Percentiles rank a stretch among this genome's conserved stretches.
These are phyloP conservation scores for Cardiospermum halicacabum DNA, from an alignment of 345 rosid species.

Conservation along the genomic window DNA sequence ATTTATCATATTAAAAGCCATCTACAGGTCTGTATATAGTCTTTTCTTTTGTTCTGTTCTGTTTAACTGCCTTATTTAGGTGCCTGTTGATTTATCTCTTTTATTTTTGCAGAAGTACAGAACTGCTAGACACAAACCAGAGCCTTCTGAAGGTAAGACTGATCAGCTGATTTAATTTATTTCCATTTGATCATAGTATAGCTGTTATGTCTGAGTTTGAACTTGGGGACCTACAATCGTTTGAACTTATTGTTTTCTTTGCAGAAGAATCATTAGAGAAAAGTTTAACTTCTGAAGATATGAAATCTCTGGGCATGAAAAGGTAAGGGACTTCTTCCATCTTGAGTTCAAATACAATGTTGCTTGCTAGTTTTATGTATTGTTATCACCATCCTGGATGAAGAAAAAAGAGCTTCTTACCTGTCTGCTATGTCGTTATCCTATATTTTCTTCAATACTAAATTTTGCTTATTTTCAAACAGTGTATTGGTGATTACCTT, in stretches of 20 bases:
- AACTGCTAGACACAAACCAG: slow-evolving; percentile 85
- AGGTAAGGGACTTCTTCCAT: slow-evolving; percentile 34
- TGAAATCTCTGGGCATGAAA: slow-evolving; percentile 70
- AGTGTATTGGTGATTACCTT: not conserved
- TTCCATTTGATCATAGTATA: not conserved
- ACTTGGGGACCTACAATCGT: not conserved
- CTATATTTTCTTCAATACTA: not conserved
- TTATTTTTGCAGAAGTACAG: slow-evolving; percentile 72
- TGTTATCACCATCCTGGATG: too few species aligned
- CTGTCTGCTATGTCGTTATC: not conserved
- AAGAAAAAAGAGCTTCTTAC: too few species aligned
- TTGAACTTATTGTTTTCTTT: slow-evolving; percentile 17
- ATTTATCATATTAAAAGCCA: slow-evolving; percentile 99
- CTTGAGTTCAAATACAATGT: not conserved
- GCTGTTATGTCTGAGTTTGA: not conserved
- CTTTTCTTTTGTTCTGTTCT: slow-evolving; percentile 12
- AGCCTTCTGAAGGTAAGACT: slow-evolving; percentile 49
- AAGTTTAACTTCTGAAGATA: slow-evolving; percentile 46
- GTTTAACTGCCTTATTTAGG: not conserved
- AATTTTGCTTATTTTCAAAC: not conserved
- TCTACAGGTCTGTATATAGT: slow-evolving; percentile 56
- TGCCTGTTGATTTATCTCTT: slow-evolving; percentile 10
- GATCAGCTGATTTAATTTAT: slow-evolving; percentile 9
- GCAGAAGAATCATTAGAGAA: slow-evolving; percentile 63
- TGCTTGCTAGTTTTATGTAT: not conserved